These are phyloP conservation scores for Hypoxylon rickii DNA, from an alignment of 495 filamentous ascomycete species.

Conservation along the genomic window DNA sequence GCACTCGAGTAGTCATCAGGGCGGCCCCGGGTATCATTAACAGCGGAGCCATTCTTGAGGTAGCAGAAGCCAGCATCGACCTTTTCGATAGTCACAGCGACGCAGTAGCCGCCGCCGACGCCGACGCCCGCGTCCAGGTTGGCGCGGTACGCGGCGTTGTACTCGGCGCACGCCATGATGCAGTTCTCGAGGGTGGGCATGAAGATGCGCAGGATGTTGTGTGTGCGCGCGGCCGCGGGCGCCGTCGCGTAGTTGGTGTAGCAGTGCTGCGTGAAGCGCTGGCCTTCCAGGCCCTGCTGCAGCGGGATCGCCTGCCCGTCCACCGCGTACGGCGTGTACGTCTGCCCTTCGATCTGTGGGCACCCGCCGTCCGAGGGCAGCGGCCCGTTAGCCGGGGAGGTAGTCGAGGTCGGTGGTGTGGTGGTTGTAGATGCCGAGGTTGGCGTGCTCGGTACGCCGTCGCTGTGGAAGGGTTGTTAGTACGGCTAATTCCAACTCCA, in stretches of 20 bases:
- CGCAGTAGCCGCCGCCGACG: slow-evolving; percentile 37
- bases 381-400: slow-evolving; percentile 12
- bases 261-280: slow-evolving; percentile 39
- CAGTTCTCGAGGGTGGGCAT: slow-evolving; percentile 43
- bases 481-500: background rate
- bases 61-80: slow-evolving; percentile 39
- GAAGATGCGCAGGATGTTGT: slow-evolving; percentile 41
- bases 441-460: slow-evolving; percentile 7
- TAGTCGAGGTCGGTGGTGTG: slow-evolving; percentile 12
- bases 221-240: slow-evolving; percentile 18
- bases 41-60: slow-evolving; percentile 44
- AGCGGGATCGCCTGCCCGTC: slow-evolving; percentile 32
- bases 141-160: slow-evolving; percentile 37
- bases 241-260: slow-evolving; percentile 41
- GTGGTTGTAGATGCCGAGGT: background rate
- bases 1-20: slow-evolving; percentile 37
- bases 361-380: slow-evolving; percentile 36
- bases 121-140: slow-evolving; percentile 12
- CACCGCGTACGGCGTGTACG: slow-evolving; percentile 35
- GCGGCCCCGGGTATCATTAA: slow-evolving; percentile 36
- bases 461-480: slow-evolving; percentile 12
- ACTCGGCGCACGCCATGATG: slow-evolving; percentile 41
- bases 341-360: slow-evolving; percentile 33
- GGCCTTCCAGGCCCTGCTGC: slow-evolving; percentile 13
- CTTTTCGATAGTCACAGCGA: slow-evolving; percentile 39